Conservation (phyloP, 176 grass and related monocot species). For the Oropetium thomaeum region DNA sequence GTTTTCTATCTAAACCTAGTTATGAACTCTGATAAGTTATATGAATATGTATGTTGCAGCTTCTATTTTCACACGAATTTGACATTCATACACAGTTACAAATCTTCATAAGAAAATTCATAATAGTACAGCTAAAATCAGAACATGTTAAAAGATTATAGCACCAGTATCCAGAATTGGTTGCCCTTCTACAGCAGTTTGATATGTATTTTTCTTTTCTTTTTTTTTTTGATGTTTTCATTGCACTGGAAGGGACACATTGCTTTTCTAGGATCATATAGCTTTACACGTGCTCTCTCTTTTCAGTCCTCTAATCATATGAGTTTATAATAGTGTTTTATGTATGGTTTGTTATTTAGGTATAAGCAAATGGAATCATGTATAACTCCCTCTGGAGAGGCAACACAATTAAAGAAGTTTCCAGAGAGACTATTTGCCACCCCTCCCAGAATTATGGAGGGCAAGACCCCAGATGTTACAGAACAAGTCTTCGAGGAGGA, state of each 20-base stretch:
- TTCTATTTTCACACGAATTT: conserved; percentile 21
- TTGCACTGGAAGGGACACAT: background rate
- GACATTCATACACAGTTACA: background rate
- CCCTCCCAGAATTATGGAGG: conserved; percentile 66
- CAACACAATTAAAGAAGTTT: conserved; percentile 55
- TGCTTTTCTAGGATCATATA: background rate
- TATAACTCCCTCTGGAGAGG: conserved; percentile 42
- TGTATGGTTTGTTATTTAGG: conserved; percentile 41
- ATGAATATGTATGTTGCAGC: background rate
- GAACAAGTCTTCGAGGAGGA: conserved; percentile 56
- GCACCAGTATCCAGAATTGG: background rate
- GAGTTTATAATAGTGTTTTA: conserved; percentile 6
- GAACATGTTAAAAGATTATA: background rate
- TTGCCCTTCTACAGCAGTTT: background rate
- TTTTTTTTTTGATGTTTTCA: too few relatives aligned
- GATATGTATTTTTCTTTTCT: too few relatives aligned
- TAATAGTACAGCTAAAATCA: background rate
- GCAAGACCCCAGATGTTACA: conserved; percentile 47
- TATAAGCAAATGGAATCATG: conserved; percentile 88
- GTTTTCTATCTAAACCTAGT: conserved; percentile 15
- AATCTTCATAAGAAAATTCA: background rate
- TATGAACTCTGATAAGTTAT: background rate
- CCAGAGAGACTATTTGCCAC: conserved; percentile 57
- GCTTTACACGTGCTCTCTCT: conserved; percentile 8
- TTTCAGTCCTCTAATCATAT: background rate